Evolutionary conservation across 495 filamentous ascomycete species (phyloP).

Genomic region (Xylaria cubensis): DNA sequence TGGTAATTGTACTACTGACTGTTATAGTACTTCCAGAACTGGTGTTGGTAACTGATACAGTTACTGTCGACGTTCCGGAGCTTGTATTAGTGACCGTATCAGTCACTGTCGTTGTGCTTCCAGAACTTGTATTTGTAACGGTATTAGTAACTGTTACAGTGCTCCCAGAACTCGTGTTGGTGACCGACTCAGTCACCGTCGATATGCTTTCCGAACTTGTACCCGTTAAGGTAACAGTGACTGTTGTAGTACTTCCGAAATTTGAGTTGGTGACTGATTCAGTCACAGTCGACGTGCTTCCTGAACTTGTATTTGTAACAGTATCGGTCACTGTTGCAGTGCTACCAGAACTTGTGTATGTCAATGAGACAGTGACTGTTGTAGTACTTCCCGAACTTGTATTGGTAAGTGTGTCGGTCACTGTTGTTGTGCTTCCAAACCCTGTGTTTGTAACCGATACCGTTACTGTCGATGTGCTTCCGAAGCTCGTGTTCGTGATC

Average conservation of each 20-base stretch:
- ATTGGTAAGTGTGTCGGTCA: conserved; percentile 11
- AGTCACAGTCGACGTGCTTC: conserved; percentile 3
- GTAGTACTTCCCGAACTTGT: background rate
- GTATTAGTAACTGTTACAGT: too few species aligned
- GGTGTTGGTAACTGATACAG: too few species aligned
- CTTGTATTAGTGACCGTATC: too few species aligned
- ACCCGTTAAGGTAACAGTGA: background rate
- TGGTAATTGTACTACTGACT: too few species aligned
- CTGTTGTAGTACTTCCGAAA: conserved; percentile 5
- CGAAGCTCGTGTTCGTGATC: conserved; percentile 23
- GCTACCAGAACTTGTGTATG: background rate
- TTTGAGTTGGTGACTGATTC: conserved; percentile 27
- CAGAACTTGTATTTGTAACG: too few species aligned
- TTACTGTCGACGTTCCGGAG: too few species aligned
- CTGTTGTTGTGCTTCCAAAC: conserved; percentile 12
- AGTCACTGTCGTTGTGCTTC: too few species aligned
- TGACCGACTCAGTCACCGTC: background rate
- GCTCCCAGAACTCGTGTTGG: too few species aligned
- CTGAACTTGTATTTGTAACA: conserved; percentile 12
- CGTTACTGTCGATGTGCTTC: conserved; percentile 12
- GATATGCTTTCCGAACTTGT: background rate
- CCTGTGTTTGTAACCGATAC: conserved; percentile 28
- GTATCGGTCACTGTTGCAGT: conserved; percentile 24
- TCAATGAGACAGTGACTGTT: background rate
- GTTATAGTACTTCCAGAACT: too few species aligned